phyloP scores from a whole-genome alignment of 2,329 filamentous ascomycete species.

The Chaetothyriales sp. region DNA sequence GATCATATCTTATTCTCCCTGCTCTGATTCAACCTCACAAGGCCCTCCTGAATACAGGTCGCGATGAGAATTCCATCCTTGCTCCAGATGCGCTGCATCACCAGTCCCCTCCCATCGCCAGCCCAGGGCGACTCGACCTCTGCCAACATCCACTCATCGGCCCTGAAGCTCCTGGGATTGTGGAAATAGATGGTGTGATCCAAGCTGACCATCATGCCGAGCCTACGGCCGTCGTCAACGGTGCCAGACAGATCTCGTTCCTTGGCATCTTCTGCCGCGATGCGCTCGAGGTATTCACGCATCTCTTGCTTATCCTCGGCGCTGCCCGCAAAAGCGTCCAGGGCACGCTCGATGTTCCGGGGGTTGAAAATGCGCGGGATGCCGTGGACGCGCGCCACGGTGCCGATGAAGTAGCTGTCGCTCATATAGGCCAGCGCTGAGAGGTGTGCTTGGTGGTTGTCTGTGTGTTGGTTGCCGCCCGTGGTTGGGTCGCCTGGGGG shows the following conservation, averaged over 20 bases:
- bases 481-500: constrained; percentile 11
- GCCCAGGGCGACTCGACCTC: constrained; percentile 40
- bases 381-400: constrained; percentile 64
- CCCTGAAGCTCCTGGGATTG: constrained; percentile 33
- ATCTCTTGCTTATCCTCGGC: constrained; percentile 31
- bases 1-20: constrained; percentile 16
- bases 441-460: constrained; percentile 30
- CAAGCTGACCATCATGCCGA: constrained; percentile 39
- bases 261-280: constrained; percentile 29
- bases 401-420: constrained; percentile 87
- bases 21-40: constrained; percentile 34
- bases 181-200: constrained; percentile 42
- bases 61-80: constrained; percentile 36
- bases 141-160: constrained; percentile 38
- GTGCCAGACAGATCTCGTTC: constrained; percentile 24
- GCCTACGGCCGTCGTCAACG: constrained; percentile 9
- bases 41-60: constrained; percentile 38
- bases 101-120: constrained; percentile 36
- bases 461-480: constrained; percentile 1
- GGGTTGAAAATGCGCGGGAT: constrained; percentile 59
- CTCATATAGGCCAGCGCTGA: constrained; percentile 85
- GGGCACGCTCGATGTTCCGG: constrained; percentile 26
- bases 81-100: constrained; percentile 37
- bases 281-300: constrained; percentile 27
- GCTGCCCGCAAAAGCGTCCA: constrained; percentile 29